Conservation (phyloP, 2,329 filamentous ascomycete species). For the Thielaviopsis populi region DNA sequence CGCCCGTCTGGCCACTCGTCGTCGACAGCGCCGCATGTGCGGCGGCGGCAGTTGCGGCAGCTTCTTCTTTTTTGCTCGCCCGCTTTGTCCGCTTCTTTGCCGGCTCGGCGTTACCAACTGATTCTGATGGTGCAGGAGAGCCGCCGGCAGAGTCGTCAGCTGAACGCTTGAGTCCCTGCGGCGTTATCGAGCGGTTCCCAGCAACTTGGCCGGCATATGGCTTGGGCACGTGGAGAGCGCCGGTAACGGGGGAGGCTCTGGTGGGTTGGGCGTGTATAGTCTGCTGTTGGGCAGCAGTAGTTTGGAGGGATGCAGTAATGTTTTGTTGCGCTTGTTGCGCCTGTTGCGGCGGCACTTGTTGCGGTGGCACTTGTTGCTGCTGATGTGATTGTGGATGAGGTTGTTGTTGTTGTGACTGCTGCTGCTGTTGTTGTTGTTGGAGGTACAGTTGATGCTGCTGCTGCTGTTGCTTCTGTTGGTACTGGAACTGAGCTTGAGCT, state of each 20-base stretch:
- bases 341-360: background rate
- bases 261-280: slow-evolving; percentile 9
- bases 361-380: background rate
- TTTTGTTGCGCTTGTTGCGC: no score
- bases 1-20: background rate
- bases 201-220: background rate
- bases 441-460: slow-evolving; percentile 21
- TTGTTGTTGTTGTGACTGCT: background rate
- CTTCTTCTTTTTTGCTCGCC: slow-evolving; percentile 24
- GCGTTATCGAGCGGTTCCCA: slow-evolving; percentile 19
- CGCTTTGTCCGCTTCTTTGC: slow-evolving; percentile 29
- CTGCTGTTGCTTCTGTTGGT: slow-evolving; percentile 21
- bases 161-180: slow-evolving; percentile 19
- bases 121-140: slow-evolving; percentile 17
- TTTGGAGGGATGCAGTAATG: background rate
- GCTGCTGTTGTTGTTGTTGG: slow-evolving; percentile 15
- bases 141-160: slow-evolving; percentile 19
- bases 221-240: background rate
- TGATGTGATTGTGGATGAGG: background rate
- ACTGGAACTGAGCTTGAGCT: slow-evolving; percentile 18
- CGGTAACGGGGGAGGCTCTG: background rate
- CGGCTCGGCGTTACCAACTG: slow-evolving; percentile 20
- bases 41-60: slow-evolving; percentile 21
- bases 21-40: background rate
- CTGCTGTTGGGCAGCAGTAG: background rate